Base-by-base conservation (phyloP, 2,329 filamentous ascomycete genomes). In the Gaeumannomyces tritici region DNA sequence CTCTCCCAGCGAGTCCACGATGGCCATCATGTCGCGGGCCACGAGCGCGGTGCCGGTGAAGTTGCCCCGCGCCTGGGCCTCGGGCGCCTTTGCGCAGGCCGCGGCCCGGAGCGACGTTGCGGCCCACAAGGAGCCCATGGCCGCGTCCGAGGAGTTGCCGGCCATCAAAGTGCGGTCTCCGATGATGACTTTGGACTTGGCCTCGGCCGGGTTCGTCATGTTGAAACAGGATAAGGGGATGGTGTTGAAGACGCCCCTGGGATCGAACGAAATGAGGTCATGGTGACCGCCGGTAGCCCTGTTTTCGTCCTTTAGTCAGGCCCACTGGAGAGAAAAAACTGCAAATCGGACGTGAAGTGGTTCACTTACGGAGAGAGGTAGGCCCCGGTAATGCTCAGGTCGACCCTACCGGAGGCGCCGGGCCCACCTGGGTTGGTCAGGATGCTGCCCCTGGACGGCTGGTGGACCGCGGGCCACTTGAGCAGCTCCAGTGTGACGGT, bases 31-130 rank as follows among this genome's bases (percentile, higher is more conserved):
- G 63, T 82, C 80, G 42, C 78, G 68, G 0, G 73, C 79, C 0
- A 73, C 71, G 64, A 77, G 80, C 0, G 75, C 74, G 0, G 77
- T 80, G 12, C 79, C 76, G 4, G 80, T 66, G 9, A 76, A 66
- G 5, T 62, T 61, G 1, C 72, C 77, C 12, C 1, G 6, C 42
- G 42, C 42, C 0, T 67, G 75, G 2, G 73, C 65, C 21, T 72
- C 69, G 0, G 66, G 64, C 18, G 47, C 59, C 1, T 51, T n/a
- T 7, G 55, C 59, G 31, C 72, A 74, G 9, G 47, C 59, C 21
- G 69, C 62, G 3, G 63, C 65, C n/a, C 67, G 63, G 28, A 69
- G 59, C 12, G 62, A 61, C 21, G 64, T 64, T 0, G 65, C 42
- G 1, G 69, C 69, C 71, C 71, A 73, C 24, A 68, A 61, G 2